Percentiles rank a stretch among this genome's conserved stretches.
Conservation (phyloP, 768 basidiomycete species). For the Kwoniella pini region DNA sequence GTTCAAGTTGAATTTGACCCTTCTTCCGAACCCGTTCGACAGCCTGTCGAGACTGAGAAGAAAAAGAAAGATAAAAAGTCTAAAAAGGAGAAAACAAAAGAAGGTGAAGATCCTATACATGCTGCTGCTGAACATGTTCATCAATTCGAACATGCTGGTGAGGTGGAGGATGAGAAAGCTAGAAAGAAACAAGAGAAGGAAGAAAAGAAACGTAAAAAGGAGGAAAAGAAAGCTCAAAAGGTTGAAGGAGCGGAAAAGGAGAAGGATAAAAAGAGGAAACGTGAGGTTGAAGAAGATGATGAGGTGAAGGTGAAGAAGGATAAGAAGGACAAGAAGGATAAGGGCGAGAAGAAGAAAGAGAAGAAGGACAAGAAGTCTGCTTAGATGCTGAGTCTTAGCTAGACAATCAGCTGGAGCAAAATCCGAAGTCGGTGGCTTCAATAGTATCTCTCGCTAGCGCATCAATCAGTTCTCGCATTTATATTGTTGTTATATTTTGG, state of each 20-base stretch:
- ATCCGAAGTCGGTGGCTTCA: too few species aligned
- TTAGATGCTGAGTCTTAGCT: too few species aligned
- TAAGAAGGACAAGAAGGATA: conserved; percentile 21
- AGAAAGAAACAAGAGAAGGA: conserved; percentile 36
- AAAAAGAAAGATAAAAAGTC: conserved; percentile 29
- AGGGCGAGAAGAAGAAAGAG: conserved; percentile 26
- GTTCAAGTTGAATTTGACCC: conserved; percentile 30
- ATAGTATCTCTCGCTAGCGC: too few species aligned
- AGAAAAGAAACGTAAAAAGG: conserved; percentile 41
- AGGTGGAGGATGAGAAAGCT: conserved; percentile 20
- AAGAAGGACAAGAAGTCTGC: conserved; percentile 17
- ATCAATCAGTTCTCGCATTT: too few species aligned
- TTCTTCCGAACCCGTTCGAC: conserved; percentile 16
- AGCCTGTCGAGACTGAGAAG: conserved; percentile 34
- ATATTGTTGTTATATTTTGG: too few species aligned
- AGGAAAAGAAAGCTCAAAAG: conserved; percentile 28
- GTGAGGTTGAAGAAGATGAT: conserved; percentile 1
- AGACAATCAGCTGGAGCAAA: too few species aligned
- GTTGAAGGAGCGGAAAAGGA: conserved; percentile 9
- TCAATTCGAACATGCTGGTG: conserved; percentile 18
- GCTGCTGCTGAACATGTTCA: conserved; percentile 11
- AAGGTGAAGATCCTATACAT: conserved; percentile 14
- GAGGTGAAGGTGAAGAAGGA: conserved; percentile 15
- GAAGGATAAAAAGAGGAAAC: conserved; percentile 16
- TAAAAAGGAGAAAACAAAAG: conserved; percentile 24